A percentile compares a stretch with the other conserved stretches of the same genome.
Conservation (phyloP, 169 alveolate species). For the Babesia sp. region DNA sequence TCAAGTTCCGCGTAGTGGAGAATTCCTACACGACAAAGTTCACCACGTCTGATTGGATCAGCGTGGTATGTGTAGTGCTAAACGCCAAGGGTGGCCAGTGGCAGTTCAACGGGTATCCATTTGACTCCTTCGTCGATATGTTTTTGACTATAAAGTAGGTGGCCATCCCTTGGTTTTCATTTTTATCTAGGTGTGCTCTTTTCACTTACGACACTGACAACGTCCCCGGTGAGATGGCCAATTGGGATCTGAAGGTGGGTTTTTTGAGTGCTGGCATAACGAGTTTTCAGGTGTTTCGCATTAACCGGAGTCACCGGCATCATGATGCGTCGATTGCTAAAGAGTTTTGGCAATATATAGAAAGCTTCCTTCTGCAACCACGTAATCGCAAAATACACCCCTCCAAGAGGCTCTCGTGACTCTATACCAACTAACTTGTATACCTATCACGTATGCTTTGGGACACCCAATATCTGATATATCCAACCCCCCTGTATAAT, state of each 20-base stretch:
- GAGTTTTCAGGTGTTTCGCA: constrained; percentile 45
- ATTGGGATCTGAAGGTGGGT: constrained; percentile 65
- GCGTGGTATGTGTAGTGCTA: constrained; percentile 74
- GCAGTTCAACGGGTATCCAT: constrained; percentile 73
- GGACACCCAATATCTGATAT: too few relatives aligned
- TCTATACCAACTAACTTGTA: too few relatives aligned
- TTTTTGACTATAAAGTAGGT: constrained; percentile 71
- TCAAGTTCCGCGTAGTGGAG: constrained; percentile 74
- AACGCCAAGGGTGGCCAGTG: constrained; percentile 71
- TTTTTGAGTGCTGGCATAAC: neutral
- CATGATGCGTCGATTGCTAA: constrained; percentile 65
- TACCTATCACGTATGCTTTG: too few relatives aligned
- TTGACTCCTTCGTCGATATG: constrained; percentile 68
- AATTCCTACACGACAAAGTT: constrained; percentile 67
- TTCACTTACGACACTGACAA: constrained; percentile 59
- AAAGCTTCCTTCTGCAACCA: constrained; percentile 60
- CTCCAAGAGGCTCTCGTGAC: constrained; percentile 29
- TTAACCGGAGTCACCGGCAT: constrained; percentile 62
- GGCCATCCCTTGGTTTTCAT: neutral
- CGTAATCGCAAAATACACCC: constrained; percentile 47
- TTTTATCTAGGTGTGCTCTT: constrained; percentile 42
- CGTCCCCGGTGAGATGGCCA: constrained; percentile 60
- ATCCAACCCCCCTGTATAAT: too few relatives aligned
- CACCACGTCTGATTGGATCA: constrained; percentile 74
- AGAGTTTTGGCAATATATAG: constrained; percentile 68